A percentile compares a stretch with the other conserved stretches of the same genome.
Conservation (phyloP, 371 early-diverging fungal genomes). For the Lichtheimia corymbifera region DNA sequence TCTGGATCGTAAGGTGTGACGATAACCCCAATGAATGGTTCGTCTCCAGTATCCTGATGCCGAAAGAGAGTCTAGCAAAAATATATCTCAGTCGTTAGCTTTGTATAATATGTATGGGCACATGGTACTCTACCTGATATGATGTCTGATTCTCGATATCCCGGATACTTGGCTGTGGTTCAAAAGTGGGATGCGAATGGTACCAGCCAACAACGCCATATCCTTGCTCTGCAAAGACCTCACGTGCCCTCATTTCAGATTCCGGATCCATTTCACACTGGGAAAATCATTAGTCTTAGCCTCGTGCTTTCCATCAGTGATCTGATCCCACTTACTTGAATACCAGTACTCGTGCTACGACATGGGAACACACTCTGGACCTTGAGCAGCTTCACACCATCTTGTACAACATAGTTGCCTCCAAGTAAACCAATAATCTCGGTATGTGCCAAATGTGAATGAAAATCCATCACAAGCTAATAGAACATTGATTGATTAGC, state of each 20-base stretch:
- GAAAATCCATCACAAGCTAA: constrained; percentile 85
- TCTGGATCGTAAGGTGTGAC: constrained; percentile 72
- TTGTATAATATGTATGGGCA: too few species aligned
- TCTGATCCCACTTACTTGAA: constrained; percentile 49
- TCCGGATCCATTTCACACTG: constrained; percentile 66
- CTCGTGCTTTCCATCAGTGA: neutral
- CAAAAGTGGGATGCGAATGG: constrained; percentile 88
- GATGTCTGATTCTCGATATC: constrained; percentile 85
- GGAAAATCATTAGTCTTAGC: neutral
- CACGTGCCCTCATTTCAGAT: constrained; percentile 77
- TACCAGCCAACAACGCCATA: constrained; percentile 90
- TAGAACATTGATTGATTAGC: too few species aligned
- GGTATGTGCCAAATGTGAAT: constrained; percentile 79
- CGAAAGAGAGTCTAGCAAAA: constrained; percentile 58
- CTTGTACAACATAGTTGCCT: constrained; percentile 58
- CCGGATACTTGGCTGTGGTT: constrained; percentile 79
- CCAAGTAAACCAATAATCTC: constrained; percentile 89
- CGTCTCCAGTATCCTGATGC: constrained; percentile 60
- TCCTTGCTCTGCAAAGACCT: constrained; percentile 68
- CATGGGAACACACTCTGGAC: constrained; percentile 66
- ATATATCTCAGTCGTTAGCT: too few species aligned
- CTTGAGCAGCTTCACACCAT: constrained; percentile 47
- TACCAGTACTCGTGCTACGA: constrained; percentile 66
- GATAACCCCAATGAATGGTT: constrained; percentile 86
- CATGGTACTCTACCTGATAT: constrained; percentile 58